phyloP scores from a whole-genome alignment of 2,329 filamentous ascomycete genomes.

The Colletotrichum tanaceti region DNA sequence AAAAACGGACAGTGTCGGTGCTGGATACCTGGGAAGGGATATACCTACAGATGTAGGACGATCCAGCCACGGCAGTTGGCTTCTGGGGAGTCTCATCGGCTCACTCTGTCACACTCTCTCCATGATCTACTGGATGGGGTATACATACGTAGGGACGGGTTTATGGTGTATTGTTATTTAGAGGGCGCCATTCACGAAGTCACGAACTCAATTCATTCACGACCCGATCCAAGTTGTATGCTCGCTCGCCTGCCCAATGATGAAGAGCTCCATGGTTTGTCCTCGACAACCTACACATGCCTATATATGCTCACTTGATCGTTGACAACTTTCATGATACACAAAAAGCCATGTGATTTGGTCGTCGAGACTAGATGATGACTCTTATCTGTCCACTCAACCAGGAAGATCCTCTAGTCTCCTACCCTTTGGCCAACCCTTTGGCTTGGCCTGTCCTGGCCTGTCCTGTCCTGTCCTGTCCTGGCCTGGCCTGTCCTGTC shows the following conservation, averaged over 20 bases:
- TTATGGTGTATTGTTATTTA: background rate
- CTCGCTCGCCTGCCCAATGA: background rate
- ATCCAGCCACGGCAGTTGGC: background rate
- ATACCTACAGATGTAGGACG: background rate
- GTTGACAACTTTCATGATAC: no score
- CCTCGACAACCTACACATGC: no score
- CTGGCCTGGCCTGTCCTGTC: no score
- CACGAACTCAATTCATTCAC: constrained; percentile 3
- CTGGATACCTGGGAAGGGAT: background rate
- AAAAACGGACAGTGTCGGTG: constrained; percentile 14
- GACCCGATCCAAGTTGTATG: background rate
- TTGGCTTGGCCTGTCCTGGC: no score
- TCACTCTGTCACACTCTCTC: background rate
- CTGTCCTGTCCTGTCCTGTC: no score
- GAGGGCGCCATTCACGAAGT: constrained; percentile 19
- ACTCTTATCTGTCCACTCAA: no score
- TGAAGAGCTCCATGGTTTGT: background rate
- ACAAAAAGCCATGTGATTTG: no score
- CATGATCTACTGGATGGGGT: background rate
- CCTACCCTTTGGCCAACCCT: no score
- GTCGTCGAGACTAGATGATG: background rate
- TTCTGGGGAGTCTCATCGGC: background rate
- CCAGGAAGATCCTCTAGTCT: no score
- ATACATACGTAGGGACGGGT: background rate
- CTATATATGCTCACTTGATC: no score